Evolutionary conservation across 2,329 filamentous ascomycete species (phyloP), one percentile per base, ranked within the genome.

Genomic region (Acephala macrosclerotiorum): DNA sequence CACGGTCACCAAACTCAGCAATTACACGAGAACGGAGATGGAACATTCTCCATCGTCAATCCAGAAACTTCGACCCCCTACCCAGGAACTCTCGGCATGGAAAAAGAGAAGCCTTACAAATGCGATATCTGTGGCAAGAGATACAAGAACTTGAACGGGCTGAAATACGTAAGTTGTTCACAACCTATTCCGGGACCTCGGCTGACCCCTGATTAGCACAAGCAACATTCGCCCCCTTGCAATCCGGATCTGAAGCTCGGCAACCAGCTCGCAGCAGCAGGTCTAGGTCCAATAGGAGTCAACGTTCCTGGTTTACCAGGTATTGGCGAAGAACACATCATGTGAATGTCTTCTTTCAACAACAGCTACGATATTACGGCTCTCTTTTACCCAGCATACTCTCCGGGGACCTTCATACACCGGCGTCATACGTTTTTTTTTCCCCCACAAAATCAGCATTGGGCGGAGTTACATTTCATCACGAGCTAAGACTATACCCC

Each of bases 81-180:
- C 71, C 96, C 96, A 0, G 96, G 96, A 36, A 98, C 96, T 0
- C 84, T 97, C 40, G 96, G 96, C n/a, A 99, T 99, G 96, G 96
- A 99, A 81, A 99, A 98, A 79, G 95, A 98, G 82, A 99, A 99
- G 83, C 96, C 96, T 2, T 98, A 98, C 78, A 94, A 94, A 76
- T 99, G 96, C 79, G 94, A 98, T 71, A 91, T 94, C 12, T 99
- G 96, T 77, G 94, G 95, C 74, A 99, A 99, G 83, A 91, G 96
- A 60, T 99, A 99, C 82, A 99, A 99, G 89, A 99, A 99, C 77
- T 80, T 99, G 67, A 99, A 99, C 79, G 96, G 96, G 7, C 87
- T 99, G 68, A 99, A 99, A 88, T 99, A 99, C 77, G 88, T 90
- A 80, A 80, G 87, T 81, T 42, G 40, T 40, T 53, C 47, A 26